Conservation (phyloP, 108 stramenopile genomes). For the Mediolabrus comicus region DNA sequence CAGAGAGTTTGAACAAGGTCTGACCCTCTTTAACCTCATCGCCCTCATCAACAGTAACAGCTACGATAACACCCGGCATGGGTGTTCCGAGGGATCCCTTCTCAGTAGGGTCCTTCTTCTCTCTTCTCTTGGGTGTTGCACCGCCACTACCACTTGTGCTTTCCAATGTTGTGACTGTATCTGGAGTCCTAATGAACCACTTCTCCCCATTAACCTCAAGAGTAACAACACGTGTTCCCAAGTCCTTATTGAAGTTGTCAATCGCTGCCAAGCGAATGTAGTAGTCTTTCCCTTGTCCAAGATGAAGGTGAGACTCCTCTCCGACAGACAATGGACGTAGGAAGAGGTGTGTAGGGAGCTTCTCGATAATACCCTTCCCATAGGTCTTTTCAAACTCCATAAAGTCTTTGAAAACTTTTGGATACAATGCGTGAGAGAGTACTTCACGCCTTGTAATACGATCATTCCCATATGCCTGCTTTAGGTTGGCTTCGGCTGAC, state of each 20-base stretch:
- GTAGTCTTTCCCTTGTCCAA: slow-evolving; percentile 53
- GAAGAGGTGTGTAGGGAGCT: slow-evolving; percentile 72
- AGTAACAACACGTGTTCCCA: slow-evolving; percentile 50
- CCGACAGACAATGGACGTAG: slow-evolving; percentile 60
- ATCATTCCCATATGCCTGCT: slow-evolving; percentile 48
- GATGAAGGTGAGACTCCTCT: slow-evolving; percentile 52
- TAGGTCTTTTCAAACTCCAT: slow-evolving; percentile 39
- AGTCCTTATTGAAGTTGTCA: slow-evolving; percentile 25
- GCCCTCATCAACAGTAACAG: slow-evolving; percentile 51
- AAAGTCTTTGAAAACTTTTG: slow-evolving; percentile 66
- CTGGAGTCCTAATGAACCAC: slow-evolving; percentile 42
- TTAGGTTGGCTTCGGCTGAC: slow-evolving; percentile 46
- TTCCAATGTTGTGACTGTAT: slow-evolving; percentile 36
- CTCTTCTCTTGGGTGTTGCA: slow-evolving; percentile 11
- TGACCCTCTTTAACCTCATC: slow-evolving; percentile 62
- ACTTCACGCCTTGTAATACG: slow-evolving; percentile 61
- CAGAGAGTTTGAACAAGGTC: slow-evolving; percentile 66
- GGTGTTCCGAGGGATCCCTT: slow-evolving; percentile 63
- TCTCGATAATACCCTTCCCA: slow-evolving; percentile 40
- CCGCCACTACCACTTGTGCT: slow-evolving; percentile 8
- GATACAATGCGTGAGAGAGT: slow-evolving; percentile 73
- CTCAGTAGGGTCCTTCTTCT: slow-evolving; percentile 30
- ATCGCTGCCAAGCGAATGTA: slow-evolving; percentile 48
- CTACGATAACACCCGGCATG: slow-evolving; percentile 78
- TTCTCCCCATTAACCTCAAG: slow-evolving; percentile 79